Conservation (phyloP, 768 basidiomycete species). For the Podaxis pistillaris region DNA sequence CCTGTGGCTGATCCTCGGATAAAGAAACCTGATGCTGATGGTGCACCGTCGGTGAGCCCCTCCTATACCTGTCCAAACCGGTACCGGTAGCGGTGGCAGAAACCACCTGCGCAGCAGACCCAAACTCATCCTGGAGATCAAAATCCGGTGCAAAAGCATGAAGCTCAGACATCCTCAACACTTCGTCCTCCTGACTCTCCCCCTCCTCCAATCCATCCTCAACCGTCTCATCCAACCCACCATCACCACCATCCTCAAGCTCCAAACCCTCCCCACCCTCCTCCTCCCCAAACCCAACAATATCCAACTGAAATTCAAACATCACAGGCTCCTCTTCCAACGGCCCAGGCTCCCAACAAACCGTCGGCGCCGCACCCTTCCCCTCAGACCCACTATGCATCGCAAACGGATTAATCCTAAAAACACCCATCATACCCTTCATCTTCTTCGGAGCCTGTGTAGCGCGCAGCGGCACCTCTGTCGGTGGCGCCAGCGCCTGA, state of each 20-base stretch:
- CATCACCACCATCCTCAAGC: constrained; percentile 1
- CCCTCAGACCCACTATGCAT: constrained; percentile 40
- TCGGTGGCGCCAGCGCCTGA: constrained; percentile 50
- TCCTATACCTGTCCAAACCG: neutral
- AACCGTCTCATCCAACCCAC: constrained; percentile 3
- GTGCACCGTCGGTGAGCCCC: neutral
- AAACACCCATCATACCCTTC: constrained; percentile 76
- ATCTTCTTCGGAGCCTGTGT: constrained; percentile 70
- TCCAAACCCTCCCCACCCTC: constrained; percentile 8
- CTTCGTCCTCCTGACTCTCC: constrained; percentile 16
- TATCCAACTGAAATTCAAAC: constrained; percentile 64
- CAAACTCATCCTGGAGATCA: constrained; percentile 27
- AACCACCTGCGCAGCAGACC: constrained; percentile 14
- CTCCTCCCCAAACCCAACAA: constrained; percentile 21
- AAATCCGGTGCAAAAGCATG: constrained; percentile 40
- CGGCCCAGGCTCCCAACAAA: constrained; percentile 50
- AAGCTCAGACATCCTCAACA: constrained; percentile 19
- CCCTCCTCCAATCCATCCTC: constrained; percentile 2
- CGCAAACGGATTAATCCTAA: constrained; percentile 75
- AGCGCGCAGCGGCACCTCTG: constrained; percentile 72
- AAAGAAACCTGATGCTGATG: neutral
- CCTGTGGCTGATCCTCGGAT: constrained; percentile 4
- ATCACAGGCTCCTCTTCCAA: constrained; percentile 59
- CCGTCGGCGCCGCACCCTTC: constrained; percentile 13
- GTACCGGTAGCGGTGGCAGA: neutral